phyloP scores from a whole-genome alignment of 2,329 filamentous ascomycete species.

The Thelonectria olida region DNA sequence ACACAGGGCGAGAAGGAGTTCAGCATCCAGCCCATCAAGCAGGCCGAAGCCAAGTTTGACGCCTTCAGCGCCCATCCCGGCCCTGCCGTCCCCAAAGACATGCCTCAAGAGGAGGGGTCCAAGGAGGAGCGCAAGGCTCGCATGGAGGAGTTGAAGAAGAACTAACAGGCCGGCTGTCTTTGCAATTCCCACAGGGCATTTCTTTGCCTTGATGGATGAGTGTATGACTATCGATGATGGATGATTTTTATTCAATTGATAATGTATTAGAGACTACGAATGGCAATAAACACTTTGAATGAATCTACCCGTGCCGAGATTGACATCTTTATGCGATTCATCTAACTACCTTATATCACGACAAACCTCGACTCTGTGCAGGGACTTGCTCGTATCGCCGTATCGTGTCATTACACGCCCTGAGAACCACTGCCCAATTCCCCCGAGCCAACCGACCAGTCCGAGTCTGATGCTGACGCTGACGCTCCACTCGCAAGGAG shows the following conservation, averaged over 20 bases:
- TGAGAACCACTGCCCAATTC: conserved; percentile 1
- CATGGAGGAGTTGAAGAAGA: conserved; percentile 73
- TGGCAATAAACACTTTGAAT: conserved; percentile 4
- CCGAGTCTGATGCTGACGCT: background rate
- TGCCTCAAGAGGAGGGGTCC: conserved; percentile 66
- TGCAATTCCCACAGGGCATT: background rate
- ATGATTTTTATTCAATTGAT: conserved; percentile 18
- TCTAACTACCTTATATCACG: background rate
- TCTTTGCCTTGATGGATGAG: conserved; percentile 15
- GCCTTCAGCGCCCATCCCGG: conserved; percentile 66
- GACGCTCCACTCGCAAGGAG: conserved; percentile 14
- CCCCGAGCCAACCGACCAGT: background rate
- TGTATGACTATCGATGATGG: conserved; percentile 35
- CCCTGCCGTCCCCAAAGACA: conserved; percentile 63
- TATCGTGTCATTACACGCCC: conserved; percentile 12
- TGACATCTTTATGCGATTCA: conserved; percentile 7
- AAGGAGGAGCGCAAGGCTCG: conserved; percentile 75
- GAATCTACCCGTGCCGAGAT: conserved; percentile 7
- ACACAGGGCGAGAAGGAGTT: conserved; percentile 55
- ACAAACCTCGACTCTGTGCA: too few relatives aligned
- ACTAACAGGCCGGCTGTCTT: conserved; percentile 34
- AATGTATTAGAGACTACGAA: conserved; percentile 21
- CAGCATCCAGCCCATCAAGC: conserved; percentile 56
- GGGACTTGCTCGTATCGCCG: conserved; percentile 24
- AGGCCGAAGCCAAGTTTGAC: conserved; percentile 57